Conservation (phyloP, 2,329 filamentous ascomycete genomes). For the Nannizzia gypsea region DNA sequence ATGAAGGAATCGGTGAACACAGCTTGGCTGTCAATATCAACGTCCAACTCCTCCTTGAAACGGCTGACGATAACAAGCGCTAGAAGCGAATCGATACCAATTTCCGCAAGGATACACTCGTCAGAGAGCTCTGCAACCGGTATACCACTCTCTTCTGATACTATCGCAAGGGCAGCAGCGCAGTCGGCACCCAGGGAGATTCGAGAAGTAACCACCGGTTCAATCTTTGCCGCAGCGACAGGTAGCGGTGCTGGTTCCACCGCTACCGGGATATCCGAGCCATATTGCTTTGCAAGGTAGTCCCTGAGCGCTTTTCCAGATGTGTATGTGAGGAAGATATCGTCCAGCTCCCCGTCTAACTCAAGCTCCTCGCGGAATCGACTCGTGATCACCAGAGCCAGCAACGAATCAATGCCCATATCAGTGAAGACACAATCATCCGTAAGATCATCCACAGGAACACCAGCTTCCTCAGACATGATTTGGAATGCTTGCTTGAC, state of each 20-base stretch:
- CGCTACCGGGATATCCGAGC: background rate
- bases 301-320: constrained; percentile 3
- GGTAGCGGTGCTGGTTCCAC: background rate
- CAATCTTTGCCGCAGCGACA: background rate
- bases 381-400: constrained; percentile 26
- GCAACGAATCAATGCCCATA: constrained; percentile 28
- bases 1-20: background rate
- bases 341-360: constrained; percentile 18
- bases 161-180: background rate
- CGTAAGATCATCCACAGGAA: constrained; percentile 8
- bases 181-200: background rate
- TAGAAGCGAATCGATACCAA: constrained; percentile 13
- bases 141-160: constrained; percentile 13
- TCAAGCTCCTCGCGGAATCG: constrained; percentile 24
- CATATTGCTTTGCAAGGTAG: background rate
- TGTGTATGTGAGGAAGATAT: constrained; percentile 19
- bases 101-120: constrained; percentile 7
- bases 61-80: constrained; percentile 5
- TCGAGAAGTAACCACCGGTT: background rate
- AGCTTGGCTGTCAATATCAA: constrained; percentile 29
- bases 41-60: constrained; percentile 16
- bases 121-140: constrained; percentile 7
- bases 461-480: constrained; percentile 12
- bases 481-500: constrained; percentile 5
- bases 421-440: constrained; percentile 11